Base-by-base conservation (phyloP, 2,329 filamentous ascomycete genomes). In the Arthrinium phaeospermum region DNA sequence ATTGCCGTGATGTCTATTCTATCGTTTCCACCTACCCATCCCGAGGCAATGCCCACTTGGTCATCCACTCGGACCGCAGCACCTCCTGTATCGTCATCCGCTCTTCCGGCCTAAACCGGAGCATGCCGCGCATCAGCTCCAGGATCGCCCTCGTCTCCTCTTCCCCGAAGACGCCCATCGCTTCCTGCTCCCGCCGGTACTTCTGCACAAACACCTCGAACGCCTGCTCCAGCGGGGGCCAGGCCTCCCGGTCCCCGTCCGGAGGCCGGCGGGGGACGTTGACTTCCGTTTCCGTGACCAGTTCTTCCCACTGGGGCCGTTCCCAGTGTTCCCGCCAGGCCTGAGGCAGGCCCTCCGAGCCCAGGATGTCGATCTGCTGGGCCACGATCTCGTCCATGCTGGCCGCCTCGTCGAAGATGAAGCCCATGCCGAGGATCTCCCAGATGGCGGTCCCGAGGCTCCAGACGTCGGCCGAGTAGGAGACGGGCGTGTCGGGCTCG, bases 391-490 rank as follows among this genome's bases (percentile, higher is more conserved):
- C 53, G 14, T 61, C 30, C 53, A 37, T 19, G 19, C 14, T 79
- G 6, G 75, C 76, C 0, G 81, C 79, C 49, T 82, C 79, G 70
- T 84, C 81, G 12, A 81, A 82, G 0, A 61, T 61, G 30, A 61
- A 61, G 4, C 22, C 16, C 53, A 61, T 61, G 53, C 53, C 53
- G 30, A 61, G 30, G 10, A 61, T 61, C 30, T 61, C 53, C 53
- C 53, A 61, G 16, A 61, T 37, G 53, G 53, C 53, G 16, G 53
- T 61, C 30, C 53, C 53, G 16, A 61, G 53, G 12, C 53, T 61
- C 53, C 53, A 61, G 3, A 61, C 34, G 53, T 61, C 53, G 3
- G 30, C 30, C 30, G 53, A 12, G 27, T 22, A 61, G 5, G 30
- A 61, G 30, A 61, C 34, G 30, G 53, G 53, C 53, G 53, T 61